phyloP scores from a whole-genome alignment of 2,329 filamentous ascomycete species.

The Fusarium begoniae region DNA sequence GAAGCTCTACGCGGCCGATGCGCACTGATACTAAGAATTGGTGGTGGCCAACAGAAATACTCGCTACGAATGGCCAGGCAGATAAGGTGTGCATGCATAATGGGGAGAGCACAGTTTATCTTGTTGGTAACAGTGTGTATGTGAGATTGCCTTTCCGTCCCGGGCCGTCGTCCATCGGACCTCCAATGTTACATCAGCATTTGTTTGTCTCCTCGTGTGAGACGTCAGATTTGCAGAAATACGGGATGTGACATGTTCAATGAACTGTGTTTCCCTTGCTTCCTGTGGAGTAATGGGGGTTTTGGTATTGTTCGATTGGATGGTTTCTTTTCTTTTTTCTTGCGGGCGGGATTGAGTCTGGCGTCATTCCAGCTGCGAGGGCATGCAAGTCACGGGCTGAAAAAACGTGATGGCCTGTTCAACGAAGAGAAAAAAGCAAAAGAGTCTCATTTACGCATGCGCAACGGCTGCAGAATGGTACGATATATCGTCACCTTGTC shows the following conservation, averaged over 20 bases:
- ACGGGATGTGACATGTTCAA: constrained; percentile 7
- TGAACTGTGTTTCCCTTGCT: neutral
- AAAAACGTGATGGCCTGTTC: constrained; percentile 12
- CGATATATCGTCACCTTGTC: neutral
- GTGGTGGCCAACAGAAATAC: neutral
- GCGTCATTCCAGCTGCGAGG: constrained; percentile 18
- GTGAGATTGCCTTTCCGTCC: constrained; percentile 5
- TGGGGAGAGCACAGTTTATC: neutral
- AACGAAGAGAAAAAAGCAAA: neutral
- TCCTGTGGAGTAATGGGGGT: neutral
- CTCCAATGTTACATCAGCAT: neutral
- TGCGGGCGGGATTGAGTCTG: neutral
- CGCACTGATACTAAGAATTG: neutral
- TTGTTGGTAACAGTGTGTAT: neutral
- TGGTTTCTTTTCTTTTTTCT: neutral
- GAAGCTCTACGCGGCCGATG: neutral
- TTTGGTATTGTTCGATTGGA: neutral
- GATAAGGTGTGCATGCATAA: neutral
- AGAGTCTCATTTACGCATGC: neutral
- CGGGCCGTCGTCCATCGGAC: neutral
- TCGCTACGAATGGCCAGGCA: neutral
- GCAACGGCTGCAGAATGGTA: neutral
- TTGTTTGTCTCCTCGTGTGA: neutral
- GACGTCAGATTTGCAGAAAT: neutral
- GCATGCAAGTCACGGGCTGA: constrained; percentile 31